phyloP scores from a whole-genome alignment of 306 rosid species.

The Acmispon strigosus region DNA sequence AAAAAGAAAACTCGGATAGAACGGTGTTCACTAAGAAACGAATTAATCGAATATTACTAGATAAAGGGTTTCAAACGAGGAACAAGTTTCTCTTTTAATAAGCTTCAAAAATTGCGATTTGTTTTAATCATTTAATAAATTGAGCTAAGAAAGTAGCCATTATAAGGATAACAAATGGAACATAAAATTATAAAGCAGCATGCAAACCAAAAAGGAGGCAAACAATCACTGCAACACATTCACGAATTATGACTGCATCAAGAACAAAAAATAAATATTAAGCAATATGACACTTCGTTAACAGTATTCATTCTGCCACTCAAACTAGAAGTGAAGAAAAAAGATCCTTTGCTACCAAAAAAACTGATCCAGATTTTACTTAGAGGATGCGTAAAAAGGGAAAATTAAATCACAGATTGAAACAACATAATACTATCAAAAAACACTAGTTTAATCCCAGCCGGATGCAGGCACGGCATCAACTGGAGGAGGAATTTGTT shows the following conservation, averaged over 20 bases:
- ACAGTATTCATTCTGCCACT: slow-evolving; percentile 9
- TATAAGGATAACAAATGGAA: not conserved
- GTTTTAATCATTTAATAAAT: too few relatives aligned
- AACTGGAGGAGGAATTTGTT: not conserved
- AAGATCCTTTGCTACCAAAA: not conserved
- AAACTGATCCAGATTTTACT: slow-evolving; percentile 6
- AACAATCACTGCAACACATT: not conserved
- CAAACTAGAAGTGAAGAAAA: not conserved
- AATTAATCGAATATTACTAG: too few relatives aligned
- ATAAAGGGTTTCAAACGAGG: too few relatives aligned
- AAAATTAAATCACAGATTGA: not conserved
- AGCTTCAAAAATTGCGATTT: too few relatives aligned
- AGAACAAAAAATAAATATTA: not conserved
- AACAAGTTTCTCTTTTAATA: too few relatives aligned
- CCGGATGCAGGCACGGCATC: slow-evolving; percentile 28
- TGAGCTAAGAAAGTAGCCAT: too few relatives aligned
- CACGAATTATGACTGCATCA: not conserved
- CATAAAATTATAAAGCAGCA: not conserved
- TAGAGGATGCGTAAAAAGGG: not conserved
- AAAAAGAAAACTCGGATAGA: too few relatives aligned
- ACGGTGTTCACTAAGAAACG: too few relatives aligned
- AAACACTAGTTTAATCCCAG: slow-evolving; percentile 28
- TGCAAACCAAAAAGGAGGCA: not conserved
- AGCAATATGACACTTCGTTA: not conserved
- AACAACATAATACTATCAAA: not conserved